Evolutionary conservation across 2,329 filamentous ascomycete genomes (phyloP).

Genomic region (Fusarium sp.): DNA sequence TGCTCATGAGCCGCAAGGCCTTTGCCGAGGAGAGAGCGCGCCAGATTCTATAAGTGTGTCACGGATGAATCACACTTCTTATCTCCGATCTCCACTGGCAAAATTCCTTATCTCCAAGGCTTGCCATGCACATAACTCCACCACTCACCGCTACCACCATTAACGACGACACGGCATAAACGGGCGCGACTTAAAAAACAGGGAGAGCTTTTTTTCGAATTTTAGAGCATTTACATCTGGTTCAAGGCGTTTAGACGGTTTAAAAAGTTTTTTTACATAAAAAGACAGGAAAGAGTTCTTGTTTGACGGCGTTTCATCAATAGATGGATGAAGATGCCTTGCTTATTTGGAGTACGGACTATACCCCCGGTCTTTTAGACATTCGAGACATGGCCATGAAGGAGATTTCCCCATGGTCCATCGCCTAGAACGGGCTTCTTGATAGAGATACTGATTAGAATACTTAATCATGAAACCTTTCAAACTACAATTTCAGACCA

Average conservation of each 20-base stretch:
- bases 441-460: slow-evolving; percentile 46
- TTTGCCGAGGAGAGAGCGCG: slow-evolving; percentile 90
- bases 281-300: slow-evolving; percentile 24
- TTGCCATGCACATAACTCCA: slow-evolving; percentile 39
- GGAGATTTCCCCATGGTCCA: slow-evolving; percentile 37
- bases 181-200: slow-evolving; percentile 40
- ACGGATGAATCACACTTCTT: slow-evolving; percentile 12
- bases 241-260: slow-evolving; percentile 43
- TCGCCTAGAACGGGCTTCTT: slow-evolving; percentile 50
- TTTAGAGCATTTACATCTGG: slow-evolving; percentile 25
- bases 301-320: slow-evolving; percentile 1
- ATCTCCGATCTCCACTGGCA: slow-evolving; percentile 15
- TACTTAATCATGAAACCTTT: slow-evolving; percentile 41
- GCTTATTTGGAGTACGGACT: slow-evolving; percentile 48
- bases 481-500: neutral
- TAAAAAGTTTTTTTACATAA: slow-evolving; percentile 41
- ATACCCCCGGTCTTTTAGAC: slow-evolving; percentile 52
- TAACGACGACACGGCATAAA: slow-evolving; percentile 47
- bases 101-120: slow-evolving; percentile 22
- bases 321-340: slow-evolving; percentile 7
- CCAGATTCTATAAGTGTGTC: slow-evolving; percentile 41
- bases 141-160: slow-evolving; percentile 41
- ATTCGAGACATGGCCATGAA: slow-evolving; percentile 39
- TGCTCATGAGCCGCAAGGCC: slow-evolving; percentile 91
- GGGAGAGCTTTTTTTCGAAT: slow-evolving; percentile 43